A percentile compares a stretch with the other conserved stretches of the same genome.
These are phyloP conservation scores for Discostella stelligeroides DNA, from an alignment of 108 stramenopile species.

Conservation along the genomic window DNA sequence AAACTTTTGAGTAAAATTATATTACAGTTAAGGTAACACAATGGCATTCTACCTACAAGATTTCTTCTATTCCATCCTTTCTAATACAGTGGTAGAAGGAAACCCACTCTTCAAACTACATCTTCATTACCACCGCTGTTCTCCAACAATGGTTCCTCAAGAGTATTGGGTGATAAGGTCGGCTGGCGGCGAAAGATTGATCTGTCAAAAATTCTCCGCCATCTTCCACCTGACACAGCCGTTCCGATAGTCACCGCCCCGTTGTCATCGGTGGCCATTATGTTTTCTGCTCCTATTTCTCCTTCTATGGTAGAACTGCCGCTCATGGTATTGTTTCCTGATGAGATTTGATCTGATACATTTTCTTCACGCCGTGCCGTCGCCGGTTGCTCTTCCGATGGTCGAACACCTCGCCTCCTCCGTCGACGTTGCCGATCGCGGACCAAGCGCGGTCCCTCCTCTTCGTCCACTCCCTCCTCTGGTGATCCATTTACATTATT, in stretches of 20 bases:
- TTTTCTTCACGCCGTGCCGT: neutral
- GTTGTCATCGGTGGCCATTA: no score
- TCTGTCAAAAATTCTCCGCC: conserved; percentile 17
- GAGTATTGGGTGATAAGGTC: conserved; percentile 11
- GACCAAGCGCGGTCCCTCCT: neutral
- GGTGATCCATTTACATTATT: neutral
- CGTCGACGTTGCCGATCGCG: no score
- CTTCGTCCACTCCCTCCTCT: neutral
- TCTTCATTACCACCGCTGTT: conserved; percentile 7
- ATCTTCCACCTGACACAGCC: conserved; percentile 1
- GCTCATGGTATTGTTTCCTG: neutral
- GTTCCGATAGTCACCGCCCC: neutral
- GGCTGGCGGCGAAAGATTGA: neutral
- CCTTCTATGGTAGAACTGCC: neutral
- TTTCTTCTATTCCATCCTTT: no score
- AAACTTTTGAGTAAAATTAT: no score
- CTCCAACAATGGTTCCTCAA: conserved; percentile 32
- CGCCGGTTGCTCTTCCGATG: no score
- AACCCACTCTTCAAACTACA: neutral
- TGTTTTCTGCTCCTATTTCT: neutral
- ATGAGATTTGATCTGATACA: neutral
- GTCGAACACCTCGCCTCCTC: no score
- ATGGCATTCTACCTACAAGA: no score
- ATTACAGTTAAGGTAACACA: no score
- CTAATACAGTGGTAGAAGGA: no score